A percentile compares a stretch with the other conserved stretches of the same genome.
phyloP scores from a whole-genome alignment of 2,329 filamentous ascomycete species.

The Aspergillus piperis region DNA sequence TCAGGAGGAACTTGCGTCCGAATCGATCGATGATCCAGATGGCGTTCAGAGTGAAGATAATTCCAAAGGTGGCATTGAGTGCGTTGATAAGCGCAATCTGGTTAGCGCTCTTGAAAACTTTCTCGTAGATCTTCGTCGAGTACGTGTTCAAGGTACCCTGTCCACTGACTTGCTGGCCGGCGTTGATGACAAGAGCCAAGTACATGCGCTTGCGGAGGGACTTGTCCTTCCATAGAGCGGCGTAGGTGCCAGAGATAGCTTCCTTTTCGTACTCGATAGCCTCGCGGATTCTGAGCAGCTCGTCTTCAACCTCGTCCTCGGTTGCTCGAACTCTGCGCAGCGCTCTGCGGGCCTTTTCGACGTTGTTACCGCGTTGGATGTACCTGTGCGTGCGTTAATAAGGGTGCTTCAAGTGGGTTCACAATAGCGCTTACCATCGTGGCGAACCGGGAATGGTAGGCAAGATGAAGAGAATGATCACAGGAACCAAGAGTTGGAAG shows the following conservation, averaged over 20 bases:
- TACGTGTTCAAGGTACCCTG: slow-evolving; percentile 74
- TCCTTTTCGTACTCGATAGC: slow-evolving; percentile 73
- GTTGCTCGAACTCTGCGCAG: slow-evolving; percentile 64
- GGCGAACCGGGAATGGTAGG: slow-evolving; percentile 70
- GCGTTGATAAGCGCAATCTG: slow-evolving; percentile 74
- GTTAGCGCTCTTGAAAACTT: slow-evolving; percentile 61
- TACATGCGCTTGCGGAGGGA: slow-evolving; percentile 67
- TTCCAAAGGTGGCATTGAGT: slow-evolving; percentile 71
- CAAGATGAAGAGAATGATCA: slow-evolving; percentile 62
- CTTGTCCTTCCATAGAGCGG: slow-evolving; percentile 68
- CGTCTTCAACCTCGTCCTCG: slow-evolving; percentile 67
- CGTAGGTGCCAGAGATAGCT: slow-evolving; percentile 63
- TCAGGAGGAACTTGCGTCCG: slow-evolving; percentile 69
- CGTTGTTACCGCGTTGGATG: slow-evolving; percentile 61
- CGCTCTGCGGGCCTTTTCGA: slow-evolving; percentile 61
- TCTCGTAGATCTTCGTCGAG: slow-evolving; percentile 72
- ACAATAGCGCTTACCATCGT: slow-evolving; percentile 53
- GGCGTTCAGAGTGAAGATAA: slow-evolving; percentile 71
- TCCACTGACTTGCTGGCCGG: slow-evolving; percentile 71
- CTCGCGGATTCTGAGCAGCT: slow-evolving; percentile 65
- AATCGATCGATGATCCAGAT: slow-evolving; percentile 73
- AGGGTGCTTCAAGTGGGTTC: background rate
- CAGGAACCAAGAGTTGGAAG: slow-evolving; percentile 69
- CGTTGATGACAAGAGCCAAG: slow-evolving; percentile 67
- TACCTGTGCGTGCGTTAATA: slow-evolving; percentile 23